phyloP scores from a whole-genome alignment of 1,284 basidiomycete species.

The Microbotryum scabiosae region DNA sequence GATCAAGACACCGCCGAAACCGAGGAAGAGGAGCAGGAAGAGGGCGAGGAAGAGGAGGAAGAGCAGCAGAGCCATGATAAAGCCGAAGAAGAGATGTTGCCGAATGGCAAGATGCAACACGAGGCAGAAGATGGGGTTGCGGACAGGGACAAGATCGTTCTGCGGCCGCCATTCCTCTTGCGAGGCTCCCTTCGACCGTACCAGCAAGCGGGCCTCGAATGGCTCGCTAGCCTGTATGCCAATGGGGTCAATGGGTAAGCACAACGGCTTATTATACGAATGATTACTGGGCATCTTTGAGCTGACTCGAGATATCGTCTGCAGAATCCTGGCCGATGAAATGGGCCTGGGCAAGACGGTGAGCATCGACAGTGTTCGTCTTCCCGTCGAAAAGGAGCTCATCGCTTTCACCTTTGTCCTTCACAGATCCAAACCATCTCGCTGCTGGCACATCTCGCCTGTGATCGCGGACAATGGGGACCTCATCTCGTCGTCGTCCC shows the following conservation, averaged over 20 bases:
- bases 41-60: conserved; percentile 1
- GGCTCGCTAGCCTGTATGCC: conserved; percentile 81
- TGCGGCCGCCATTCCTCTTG: conserved; percentile 70
- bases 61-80: conserved; percentile 1
- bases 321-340: conserved; percentile 58
- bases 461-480: conserved; percentile 91
- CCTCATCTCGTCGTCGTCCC: conserved; percentile 93
- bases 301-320: background rate
- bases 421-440: conserved; percentile 87
- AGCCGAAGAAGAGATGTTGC: conserved; percentile 11
- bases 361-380: background rate
- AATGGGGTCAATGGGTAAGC: conserved; percentile 70
- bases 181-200: conserved; percentile 85
- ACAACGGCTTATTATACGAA: background rate
- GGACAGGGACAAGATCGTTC: conserved; percentile 26
- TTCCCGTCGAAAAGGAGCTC: conserved; percentile 7
- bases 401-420: conserved; percentile 1
- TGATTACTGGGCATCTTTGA: no score
- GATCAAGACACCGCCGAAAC: conserved; percentile 3
- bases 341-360: conserved; percentile 34
- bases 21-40: conserved; percentile 8
- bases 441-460: conserved; percentile 83
- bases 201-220: conserved; percentile 88
- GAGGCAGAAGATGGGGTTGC: conserved; percentile 26
- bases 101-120: background rate